phyloP scores from a whole-genome alignment of 2,329 filamentous ascomycete species.

The Scleromitrula shiraiana region DNA sequence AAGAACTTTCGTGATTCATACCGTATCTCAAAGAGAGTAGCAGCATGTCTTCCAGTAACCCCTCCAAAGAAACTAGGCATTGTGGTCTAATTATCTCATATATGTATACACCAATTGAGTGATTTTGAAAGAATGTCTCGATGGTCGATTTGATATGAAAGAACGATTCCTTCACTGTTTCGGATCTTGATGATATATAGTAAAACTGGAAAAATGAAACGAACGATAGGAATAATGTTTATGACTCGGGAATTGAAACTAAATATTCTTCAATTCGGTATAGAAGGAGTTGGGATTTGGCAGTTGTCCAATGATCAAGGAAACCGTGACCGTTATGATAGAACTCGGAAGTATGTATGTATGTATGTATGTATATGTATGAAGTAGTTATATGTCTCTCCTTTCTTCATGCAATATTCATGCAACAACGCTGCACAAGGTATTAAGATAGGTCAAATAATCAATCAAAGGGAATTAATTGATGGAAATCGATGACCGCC shows the following conservation, averaged over 20 bases:
- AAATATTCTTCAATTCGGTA: not conserved
- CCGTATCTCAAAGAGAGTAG: constrained; percentile 33
- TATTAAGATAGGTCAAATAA: not conserved
- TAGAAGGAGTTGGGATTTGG: no score
- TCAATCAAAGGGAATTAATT: not conserved
- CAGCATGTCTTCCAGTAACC: constrained; percentile 28
- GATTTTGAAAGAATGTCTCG: not conserved
- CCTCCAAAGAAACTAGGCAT: constrained; percentile 29
- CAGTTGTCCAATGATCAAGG: no score
- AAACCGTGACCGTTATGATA: no score
- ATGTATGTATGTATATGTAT: no score
- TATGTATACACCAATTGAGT: not conserved
- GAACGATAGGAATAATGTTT: not conserved
- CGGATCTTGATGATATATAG: not conserved
- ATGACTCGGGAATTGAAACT: not conserved
- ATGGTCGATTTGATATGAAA: not conserved
- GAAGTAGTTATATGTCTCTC: not conserved
- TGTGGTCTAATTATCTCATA: constrained; percentile 3
- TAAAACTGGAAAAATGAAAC: not conserved
- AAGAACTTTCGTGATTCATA: constrained; percentile 18
- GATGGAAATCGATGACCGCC: not conserved
- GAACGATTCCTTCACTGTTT: not conserved
- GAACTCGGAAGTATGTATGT: no score
- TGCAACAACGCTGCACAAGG: not conserved
- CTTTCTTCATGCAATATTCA: not conserved